Base-by-base conservation (phyloP, 2,329 filamentous ascomycete species). In the Ophiocordyceps camponoti-saundersi region DNA sequence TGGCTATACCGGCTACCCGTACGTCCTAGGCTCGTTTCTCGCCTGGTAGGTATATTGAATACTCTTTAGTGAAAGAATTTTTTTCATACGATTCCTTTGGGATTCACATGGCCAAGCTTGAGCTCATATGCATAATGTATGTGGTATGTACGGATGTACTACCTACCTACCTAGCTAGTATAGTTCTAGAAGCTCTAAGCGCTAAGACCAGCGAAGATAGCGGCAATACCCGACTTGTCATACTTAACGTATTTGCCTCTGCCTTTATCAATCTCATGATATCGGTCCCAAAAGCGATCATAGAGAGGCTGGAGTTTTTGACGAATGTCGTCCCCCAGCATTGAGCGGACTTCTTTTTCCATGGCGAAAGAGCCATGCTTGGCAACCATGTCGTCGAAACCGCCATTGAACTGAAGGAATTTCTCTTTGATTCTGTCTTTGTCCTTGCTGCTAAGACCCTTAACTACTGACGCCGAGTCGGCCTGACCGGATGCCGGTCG, bases 201-300 rank as follows among this genome's bases (percentile, higher is more conserved):
- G 34, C 34, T n/a, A 18, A 79, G 61, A 46, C 70, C 73, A 46
- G 68, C 56, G 56, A 80, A 80, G 11, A 82, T 71, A 21, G 77
- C 76, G 44, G 83, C 78, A 56, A 98, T 81, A 44, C 79, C 77
- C 40, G 72, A 72, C 70, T 95, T 95, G 68, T 95, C 89, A 61
- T 95, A 96, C 68, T 94, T 95, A 61, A 94, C 88, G 64, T 96
- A 94, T 65, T 98, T 98, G 55, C 90, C 90, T 66, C 89, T 93
- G 49, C 92, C 92, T 69, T 95, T 95, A 66, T 96, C 90, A 53
- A 96, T 80, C 65, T 96, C 92, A 61, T 95, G 89, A 61, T 98
- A 98, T 26, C 90, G 77, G 65, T 96, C 92, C 80, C 87, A 96
- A 66, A 98, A 98, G 43, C 92, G 77, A 51, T 83, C 84, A 66